These are phyloP conservation scores for Galerina marginata DNA, from an alignment of 768 basidiomycete species.

Conservation along the genomic window DNA sequence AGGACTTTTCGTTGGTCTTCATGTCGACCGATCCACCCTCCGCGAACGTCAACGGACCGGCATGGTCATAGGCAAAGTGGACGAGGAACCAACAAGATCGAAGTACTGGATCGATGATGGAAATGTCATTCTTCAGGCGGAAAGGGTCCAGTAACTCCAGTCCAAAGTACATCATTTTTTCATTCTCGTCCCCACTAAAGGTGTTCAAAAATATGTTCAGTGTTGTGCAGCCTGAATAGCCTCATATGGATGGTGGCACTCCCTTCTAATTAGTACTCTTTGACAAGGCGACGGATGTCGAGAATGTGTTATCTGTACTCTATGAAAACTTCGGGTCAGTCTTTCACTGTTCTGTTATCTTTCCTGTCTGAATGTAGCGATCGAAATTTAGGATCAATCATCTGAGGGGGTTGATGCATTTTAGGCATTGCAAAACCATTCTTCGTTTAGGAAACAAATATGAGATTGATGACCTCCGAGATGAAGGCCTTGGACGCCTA, in stretches of 20 bases:
- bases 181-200: constrained; percentile 19
- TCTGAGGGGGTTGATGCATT: background rate
- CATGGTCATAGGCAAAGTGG: too few relatives aligned
- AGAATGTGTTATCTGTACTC: constrained; percentile 14
- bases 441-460: constrained; percentile 23
- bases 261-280: constrained; percentile 13
- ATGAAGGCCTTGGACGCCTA: constrained; percentile 13
- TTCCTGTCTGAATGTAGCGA: background rate
- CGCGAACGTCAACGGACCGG: too few relatives aligned
- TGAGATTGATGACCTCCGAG: constrained; percentile 13
- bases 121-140: constrained; percentile 25
- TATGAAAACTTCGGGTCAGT: constrained; percentile 17
- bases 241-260: constrained; percentile 20
- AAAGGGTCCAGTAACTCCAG: constrained; percentile 9
- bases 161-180: constrained; percentile 26
- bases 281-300: constrained; percentile 19
- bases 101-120: constrained; percentile 27
- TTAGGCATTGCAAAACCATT: constrained; percentile 4
- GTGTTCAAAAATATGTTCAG: constrained; percentile 30
- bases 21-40: too few relatives aligned
- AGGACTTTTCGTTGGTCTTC: too few relatives aligned
- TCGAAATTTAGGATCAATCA: background rate
- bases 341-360: background rate
- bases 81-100: background rate
- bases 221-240: constrained; percentile 8